Evolutionary conservation across 164 flowering plant genomes (phyloP).

Genomic region (Annona cherimola): DNA sequence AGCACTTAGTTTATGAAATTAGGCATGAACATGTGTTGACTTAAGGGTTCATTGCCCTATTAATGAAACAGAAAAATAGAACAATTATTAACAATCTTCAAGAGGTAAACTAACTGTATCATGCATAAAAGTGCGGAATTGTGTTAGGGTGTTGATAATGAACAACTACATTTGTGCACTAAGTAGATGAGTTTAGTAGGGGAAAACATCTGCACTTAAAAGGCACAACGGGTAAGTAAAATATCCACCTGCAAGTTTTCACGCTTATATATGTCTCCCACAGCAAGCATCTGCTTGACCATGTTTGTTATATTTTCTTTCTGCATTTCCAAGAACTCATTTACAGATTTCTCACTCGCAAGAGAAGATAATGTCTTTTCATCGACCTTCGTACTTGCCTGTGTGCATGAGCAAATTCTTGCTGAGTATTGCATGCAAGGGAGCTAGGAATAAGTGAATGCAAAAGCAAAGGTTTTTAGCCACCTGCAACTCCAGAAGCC

Average conservation of each 20-base stretch:
- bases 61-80: background rate
- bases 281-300: constrained; percentile 77
- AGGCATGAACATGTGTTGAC: background rate
- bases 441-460: background rate
- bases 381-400: constrained; percentile 67
- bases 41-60: background rate
- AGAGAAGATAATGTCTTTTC: constrained; percentile 73
- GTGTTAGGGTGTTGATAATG: background rate
- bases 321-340: constrained; percentile 59
- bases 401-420: constrained; percentile 9
- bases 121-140: background rate
- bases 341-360: constrained; percentile 75
- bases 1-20: background rate
- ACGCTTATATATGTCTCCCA: constrained; percentile 79
- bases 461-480: background rate
- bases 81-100: background rate
- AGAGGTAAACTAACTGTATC: background rate
- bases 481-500: constrained; percentile 81
- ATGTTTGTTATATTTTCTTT: constrained; percentile 53
- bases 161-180: background rate
- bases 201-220: background rate
- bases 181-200: background rate
- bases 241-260: constrained; percentile 70
- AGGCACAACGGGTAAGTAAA: background rate
- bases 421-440: background rate